phyloP scores from a whole-genome alignment of 176 grass and related monocot genomes.

The Triticum monococcum region DNA sequence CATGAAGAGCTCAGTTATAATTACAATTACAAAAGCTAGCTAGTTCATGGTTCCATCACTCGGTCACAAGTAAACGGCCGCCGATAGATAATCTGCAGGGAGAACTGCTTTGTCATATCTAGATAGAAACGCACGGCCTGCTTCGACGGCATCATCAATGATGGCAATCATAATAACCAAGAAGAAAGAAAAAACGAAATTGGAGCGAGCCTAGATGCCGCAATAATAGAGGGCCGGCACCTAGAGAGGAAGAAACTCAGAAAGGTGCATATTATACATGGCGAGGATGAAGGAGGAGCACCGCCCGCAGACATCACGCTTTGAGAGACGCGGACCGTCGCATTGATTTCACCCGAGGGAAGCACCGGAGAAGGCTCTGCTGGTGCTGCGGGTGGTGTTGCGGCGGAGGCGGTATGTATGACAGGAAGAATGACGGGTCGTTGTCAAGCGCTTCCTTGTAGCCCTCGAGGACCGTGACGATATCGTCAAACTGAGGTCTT shows the following conservation, averaged over 20 bases:
- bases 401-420: constrained; percentile 54
- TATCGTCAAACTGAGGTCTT: constrained; percentile 84
- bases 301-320: constrained; percentile 8
- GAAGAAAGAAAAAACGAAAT: background rate
- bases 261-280: constrained; percentile 38
- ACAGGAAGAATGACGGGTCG: constrained; percentile 68
- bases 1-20: constrained; percentile 46
- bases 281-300: background rate
- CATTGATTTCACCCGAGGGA: constrained; percentile 53
- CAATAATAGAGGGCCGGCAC: constrained; percentile 48
- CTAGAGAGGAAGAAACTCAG: constrained; percentile 12
- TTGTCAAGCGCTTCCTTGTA: constrained; percentile 68
- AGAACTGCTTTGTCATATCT: constrained; percentile 28
- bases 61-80: constrained; percentile 32
- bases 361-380: constrained; percentile 66
- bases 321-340: constrained; percentile 53
- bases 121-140: constrained; percentile 19
- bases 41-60: constrained; percentile 34
- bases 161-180: constrained; percentile 5
- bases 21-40: constrained; percentile 52
- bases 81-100: constrained; percentile 38
- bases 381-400: constrained; percentile 36
- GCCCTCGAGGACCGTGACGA: constrained; percentile 64
- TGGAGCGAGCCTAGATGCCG: constrained; percentile 34
- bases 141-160: constrained; percentile 27